Conservation (phyloP, 257 asterid species). For the Solanum sitiens region DNA sequence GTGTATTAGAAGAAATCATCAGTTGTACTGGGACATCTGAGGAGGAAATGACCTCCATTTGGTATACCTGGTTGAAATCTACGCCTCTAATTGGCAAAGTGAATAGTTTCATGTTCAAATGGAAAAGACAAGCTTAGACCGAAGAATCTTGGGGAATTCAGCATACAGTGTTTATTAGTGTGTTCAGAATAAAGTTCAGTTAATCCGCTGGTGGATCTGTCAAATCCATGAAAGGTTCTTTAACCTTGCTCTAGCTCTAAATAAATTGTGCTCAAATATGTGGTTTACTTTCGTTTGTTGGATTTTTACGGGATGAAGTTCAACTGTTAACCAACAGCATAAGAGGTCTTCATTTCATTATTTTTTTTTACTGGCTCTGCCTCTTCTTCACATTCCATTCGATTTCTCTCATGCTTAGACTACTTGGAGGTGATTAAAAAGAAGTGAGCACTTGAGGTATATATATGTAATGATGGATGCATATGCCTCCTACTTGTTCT, state of each 20-base stretch:
- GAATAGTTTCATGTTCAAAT: neutral
- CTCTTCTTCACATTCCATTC: neutral
- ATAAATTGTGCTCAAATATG: neutral
- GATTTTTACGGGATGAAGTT: neutral
- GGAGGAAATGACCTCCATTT: neutral
- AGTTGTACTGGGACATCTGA: neutral
- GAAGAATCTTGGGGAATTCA: neutral
- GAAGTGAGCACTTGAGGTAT: neutral
- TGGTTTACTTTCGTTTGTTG: neutral
- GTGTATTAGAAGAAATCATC: neutral
- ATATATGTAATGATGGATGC: too few species aligned
- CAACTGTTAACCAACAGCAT: neutral
- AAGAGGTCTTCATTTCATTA: too few species aligned
- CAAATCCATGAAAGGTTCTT: neutral
- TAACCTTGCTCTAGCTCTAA: neutral
- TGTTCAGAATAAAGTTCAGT: neutral
- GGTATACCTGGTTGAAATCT: neutral
- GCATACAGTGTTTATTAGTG: neutral
- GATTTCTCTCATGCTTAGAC: neutral
- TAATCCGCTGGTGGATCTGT: neutral
- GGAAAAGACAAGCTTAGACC: neutral
- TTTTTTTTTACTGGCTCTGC: neutral
- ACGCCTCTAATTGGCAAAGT: neutral
- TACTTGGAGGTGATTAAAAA: neutral
- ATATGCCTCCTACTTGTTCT: too few species aligned